Evolutionary conservation across 768 basidiomycete species (phyloP), one percentile per base, ranked within the genome.

Genomic region (Neoboletus magnificus): DNA sequence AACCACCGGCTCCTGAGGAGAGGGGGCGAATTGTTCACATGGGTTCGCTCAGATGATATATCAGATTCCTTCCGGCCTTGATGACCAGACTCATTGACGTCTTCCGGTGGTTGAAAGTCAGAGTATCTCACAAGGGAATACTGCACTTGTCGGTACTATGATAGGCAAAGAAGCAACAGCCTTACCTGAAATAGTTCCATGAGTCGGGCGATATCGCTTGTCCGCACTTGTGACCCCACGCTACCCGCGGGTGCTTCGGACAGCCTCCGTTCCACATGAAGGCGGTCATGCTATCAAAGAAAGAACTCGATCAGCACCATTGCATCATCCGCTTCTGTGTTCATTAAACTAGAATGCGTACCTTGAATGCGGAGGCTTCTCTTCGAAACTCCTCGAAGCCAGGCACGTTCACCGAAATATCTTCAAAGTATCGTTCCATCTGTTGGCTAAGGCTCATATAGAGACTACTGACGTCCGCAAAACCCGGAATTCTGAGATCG

Each of bases 121-220:
- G 87, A 83, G 58, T 89, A 91, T 60, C 82, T 84, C 30, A 89
- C 66, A 13, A 91, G 80, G 1, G 86, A 84, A 63, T 79, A 86
- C 85, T 88, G 54, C 15, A 32, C 5, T 40, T 13, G 42, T 61
- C 11, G 50, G 36, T 36, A 25, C 9, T 23, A 18, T 9, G 29
- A 47, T 12, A 22, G 4, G 33, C n/a, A 33, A 45, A 36, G 44
- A n/a, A 18, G 33, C 22, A 30, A 52, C 11, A 7, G 15, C 49
- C 70, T 53, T 56, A 82, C 87, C 73, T 91, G 91, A 64, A 92
- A 91, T 3, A 92, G 71, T 62, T 92, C 91, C 88, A 93, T 90
- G 16, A 93, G 74, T 20, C 89, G 78, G 8, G 91, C 88, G 39
- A 93, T 75, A 62, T 93, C 91, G 61, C 88, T 86, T 3, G 90